Base-by-base conservation (phyloP, 108 stramenopile species). In the Pseudonitzschia pungens region DNA sequence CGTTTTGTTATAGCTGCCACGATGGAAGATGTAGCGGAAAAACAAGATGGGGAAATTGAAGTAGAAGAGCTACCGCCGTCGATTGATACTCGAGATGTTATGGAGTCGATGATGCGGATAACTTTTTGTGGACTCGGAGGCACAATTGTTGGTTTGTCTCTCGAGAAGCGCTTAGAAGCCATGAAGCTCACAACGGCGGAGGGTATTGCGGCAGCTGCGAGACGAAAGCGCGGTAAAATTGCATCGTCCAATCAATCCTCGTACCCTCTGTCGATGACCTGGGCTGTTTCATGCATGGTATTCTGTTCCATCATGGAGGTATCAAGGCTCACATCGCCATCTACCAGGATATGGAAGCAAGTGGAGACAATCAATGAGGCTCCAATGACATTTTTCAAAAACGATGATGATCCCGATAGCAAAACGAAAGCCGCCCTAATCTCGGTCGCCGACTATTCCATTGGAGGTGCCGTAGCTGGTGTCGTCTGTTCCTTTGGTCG, bases 61-160 rank as follows among this genome's bases (percentile, higher is more conserved):
- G 22, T 11, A 10, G 24, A 22, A 10, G 16, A 22, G 26, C 54
- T 11, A 26, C 22, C 54, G 54, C 22, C 22, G 9, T 24, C 36
- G 12, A 14, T 62, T 18, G 60, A 62, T 33, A 33, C 43, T 40
- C 26, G 50, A 48, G 66, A 67, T 18, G 22, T 65, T 2, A 76
- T 89, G 78, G 86, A 88, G 55, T 88, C 87, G 24, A 48, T 84
- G 22, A 76, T 81, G 57, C 77, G 85, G 59, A 68, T 91, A 8
- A 74, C 86, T 11, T 71, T 91, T 36, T 87, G 87, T 9, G 86
- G 87, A 16, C 81, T 91, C 45, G 90, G 87, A 9, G 87, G 90
- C 1, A 81, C 86, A 11, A 68, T 91, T 29, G 82, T 85, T 10
- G 90, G 90, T 9, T 71, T 91, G 33, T 85, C 86, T 54, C 66